Percentiles rank a stretch among this genome's conserved stretches.
phyloP scores from a whole-genome alignment of 768 basidiomycete genomes.

The Lanmaoa pseudosensibilis region DNA sequence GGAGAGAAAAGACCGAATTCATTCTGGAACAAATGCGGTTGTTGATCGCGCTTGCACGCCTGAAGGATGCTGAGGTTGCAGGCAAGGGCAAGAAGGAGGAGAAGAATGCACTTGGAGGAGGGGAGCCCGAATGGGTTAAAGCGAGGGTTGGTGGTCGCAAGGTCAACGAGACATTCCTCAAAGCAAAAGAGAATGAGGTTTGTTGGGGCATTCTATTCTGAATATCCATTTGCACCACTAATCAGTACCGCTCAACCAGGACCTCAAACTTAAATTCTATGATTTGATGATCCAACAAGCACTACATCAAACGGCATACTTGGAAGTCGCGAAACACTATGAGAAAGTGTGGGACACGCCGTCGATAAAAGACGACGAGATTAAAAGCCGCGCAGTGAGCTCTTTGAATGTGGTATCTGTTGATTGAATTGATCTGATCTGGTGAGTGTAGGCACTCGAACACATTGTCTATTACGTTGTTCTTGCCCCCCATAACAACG shows the following conservation, averaged over 20 bases:
- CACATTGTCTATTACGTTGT: conserved; percentile 95
- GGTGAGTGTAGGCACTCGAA: conserved; percentile 69
- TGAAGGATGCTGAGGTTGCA: conserved; percentile 68
- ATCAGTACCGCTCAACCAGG: conserved; percentile 46
- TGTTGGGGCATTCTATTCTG: conserved; percentile 17
- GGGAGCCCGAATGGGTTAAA: conserved; percentile 91
- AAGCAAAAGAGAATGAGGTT: conserved; percentile 86
- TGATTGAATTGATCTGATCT: conserved; percentile 1
- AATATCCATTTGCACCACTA: neutral
- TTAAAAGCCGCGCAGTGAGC: conserved; percentile 67
- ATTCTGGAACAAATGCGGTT: conserved; percentile 97
- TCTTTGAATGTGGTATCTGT: neutral
- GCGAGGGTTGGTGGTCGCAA: conserved; percentile 90
- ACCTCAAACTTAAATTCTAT: conserved; percentile 94
- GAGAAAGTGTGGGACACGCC: conserved; percentile 98
- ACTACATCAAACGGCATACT: conserved; percentile 77
- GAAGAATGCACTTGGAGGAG: conserved; percentile 63
- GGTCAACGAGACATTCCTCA: conserved; percentile 90
- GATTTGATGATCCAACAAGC: conserved; percentile 96
- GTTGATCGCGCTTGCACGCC: conserved; percentile 70
- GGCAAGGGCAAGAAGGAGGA: conserved; percentile 49
- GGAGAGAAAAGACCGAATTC: conserved; percentile 97
- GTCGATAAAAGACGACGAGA: conserved; percentile 82
- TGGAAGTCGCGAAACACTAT: conserved; percentile 94
- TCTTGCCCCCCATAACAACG: conserved; percentile 92